Evolutionary conservation across 2,329 filamentous ascomycete species (phyloP), one percentile per base, ranked within the genome.

Genomic region (Xylaria hypoxylon): DNA sequence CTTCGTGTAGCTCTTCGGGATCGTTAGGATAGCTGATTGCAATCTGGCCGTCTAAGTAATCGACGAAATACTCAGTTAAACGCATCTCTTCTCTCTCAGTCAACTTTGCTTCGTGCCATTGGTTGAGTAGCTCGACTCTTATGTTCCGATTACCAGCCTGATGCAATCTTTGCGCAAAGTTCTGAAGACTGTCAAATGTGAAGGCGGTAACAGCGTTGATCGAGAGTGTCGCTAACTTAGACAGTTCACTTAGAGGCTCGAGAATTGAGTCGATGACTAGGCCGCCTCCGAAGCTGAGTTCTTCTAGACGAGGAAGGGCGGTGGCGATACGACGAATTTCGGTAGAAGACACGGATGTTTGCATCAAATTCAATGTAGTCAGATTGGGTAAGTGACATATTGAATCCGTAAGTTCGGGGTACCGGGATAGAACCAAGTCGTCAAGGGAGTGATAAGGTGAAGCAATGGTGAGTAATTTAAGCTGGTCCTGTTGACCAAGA

Each of bases 151-250:
- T 77, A 0, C 68, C 51, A 2, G 56, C 64, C 2, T 68, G 67
- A n/a, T 74, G 72, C 6, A 86, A 75, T 3, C 62, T 73, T 6
- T 73, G 69, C 33, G 84, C 77, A 63, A 83, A 85, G 0, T 71
- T 52, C n/a, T 77, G 73, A 1, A 91, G 79, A 1, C 84, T 85
- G 4, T 81, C 75, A 2, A 78, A 78, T 0, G 85, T 86, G 73
- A 91, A 90, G 2, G 77, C 76, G 0, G 88, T 88, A 2, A 84
- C 77, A 2, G 85, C 86, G 42, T 81, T 83, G 47, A 90, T 83
- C 4, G 81, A 83, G 6, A 91, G 77, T 3, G 77, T 80, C 51
- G 82, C 84, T 40, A 91, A 77, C 35, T 83, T 79, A 3, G 75
- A 74, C 48, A 90, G 78, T 1, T 22, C 60, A 8, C 71, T 60